Conservation (phyloP, 495 filamentous ascomycete genomes). For the Rhypophila decipiens region DNA sequence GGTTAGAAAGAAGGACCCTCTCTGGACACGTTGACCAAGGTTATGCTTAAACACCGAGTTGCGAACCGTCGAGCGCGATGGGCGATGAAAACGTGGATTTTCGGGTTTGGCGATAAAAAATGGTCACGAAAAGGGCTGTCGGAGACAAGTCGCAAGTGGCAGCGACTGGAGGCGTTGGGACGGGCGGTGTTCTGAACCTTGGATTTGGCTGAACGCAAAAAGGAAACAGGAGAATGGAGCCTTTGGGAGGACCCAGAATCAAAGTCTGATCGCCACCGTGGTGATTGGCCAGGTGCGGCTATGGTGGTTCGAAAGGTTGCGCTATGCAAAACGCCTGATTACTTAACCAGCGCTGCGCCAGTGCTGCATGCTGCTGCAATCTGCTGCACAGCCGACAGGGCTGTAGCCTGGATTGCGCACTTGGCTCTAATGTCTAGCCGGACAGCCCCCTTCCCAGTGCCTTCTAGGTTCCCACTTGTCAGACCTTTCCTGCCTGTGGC, state of each 20-base stretch:
- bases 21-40: too few relatives aligned
- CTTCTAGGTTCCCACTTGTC: neutral
- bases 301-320: conserved; percentile 17
- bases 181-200: conserved; percentile 7
- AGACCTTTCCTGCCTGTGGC: too few relatives aligned
- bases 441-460: neutral
- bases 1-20: neutral
- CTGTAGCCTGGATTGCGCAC: conserved; percentile 4
- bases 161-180: conserved; percentile 12
- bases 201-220: conserved; percentile 12
- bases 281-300: conserved; percentile 23
- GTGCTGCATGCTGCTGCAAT: conserved; percentile 4
- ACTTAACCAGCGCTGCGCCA: conserved; percentile 5
- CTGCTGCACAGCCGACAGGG: neutral
- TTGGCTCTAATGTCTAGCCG: neutral
- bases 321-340: conserved; percentile 11
- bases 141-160: too few relatives aligned
- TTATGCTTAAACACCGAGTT: too few relatives aligned
- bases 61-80: conserved; percentile 11
- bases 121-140: conserved; percentile 9
- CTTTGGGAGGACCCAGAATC: conserved; percentile 21
- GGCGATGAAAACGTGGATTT: conserved; percentile 8
- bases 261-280: conserved; percentile 30
- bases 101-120: conserved; percentile 5
- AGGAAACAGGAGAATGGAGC: conserved; percentile 18